These are phyloP conservation scores for Keithomyces neogunnii DNA, from an alignment of 2,329 filamentous ascomycete species.

Conservation along the genomic window DNA sequence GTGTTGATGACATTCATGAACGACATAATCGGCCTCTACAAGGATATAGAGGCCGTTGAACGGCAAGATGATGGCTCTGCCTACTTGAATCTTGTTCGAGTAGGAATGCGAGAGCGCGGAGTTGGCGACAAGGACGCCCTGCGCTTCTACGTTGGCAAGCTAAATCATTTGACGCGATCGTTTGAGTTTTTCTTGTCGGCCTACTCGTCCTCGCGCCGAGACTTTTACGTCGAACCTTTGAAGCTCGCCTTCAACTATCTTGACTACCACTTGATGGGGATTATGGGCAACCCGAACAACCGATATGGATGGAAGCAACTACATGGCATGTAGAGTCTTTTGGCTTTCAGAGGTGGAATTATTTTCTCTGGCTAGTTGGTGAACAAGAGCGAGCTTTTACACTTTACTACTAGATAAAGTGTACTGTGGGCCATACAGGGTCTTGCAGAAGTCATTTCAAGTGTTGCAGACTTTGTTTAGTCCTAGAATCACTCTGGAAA, in stretches of 20 bases:
- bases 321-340: no score
- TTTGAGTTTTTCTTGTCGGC: conserved; percentile 1
- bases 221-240: background rate
- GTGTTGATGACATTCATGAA: conserved; percentile 2
- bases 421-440: no score
- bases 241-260: conserved; percentile 2
- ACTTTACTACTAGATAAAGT: no score
- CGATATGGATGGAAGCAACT: conserved; percentile 9
- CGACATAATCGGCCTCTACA: conserved; percentile 6
- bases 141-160: conserved; percentile 1
- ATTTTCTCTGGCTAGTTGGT: no score
- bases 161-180: background rate
- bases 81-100: conserved; percentile 6
- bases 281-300: conserved; percentile 7
- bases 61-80: conserved; percentile 4
- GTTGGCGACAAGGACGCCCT: background rate
- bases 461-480: no score
- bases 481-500: no score
- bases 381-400: no score
- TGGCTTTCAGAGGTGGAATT: no score
- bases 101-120: background rate
- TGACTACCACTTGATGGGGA: conserved; percentile 5
- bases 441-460: no score
- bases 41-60: conserved; percentile 3
- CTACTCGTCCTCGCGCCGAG: background rate